Base-by-base conservation (phyloP, 208 protist species). In the Leptomonas pyrrhocoris region DNA sequence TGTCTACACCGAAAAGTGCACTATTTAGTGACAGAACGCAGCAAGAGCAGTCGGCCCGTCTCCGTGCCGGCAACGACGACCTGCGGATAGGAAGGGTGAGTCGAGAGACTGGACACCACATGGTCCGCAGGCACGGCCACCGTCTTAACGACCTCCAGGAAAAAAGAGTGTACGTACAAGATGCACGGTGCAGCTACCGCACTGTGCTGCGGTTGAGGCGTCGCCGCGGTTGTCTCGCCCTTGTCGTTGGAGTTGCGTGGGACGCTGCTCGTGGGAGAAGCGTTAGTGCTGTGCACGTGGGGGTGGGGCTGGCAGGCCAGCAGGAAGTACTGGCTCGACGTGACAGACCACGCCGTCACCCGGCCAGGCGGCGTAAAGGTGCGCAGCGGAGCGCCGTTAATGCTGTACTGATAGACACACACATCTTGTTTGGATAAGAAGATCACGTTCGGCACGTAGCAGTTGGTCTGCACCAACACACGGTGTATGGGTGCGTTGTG, bases 401-500 rank as follows among this genome's bases (percentile, higher is more conserved):
- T 49, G 58, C 83, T 92, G 56, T 89, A 74, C 76, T 95, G 92
- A 69, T 94, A 85, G 28, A 97, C 78, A 0, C 89, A 79, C 51
- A 83, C 45, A 71, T 97, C 92, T n/a, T 68, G 61, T 49, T 81
- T 68, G 4, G 92, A 97, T 8, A 79, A 58, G 45, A 88, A 88
- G 30, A 97, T 48, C n/a, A 95, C 60, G 68, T 90, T 94, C 15
- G 92, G 90, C 42, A 97, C 75, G 76, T 94, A 97, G 79, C 90
- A 94, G 12, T 46, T 70, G 7, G 67, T 53, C 62, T 90, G 87
- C 43, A 97, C 73, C n/a, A 97, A 74, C 53, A 97, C 72, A 34
- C 81, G 80, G 70, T 97, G 85, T 55, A 96, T 86, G 13, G 76
- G 69, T 2, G 46, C 63, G 62, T 77, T 59, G 75, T 79, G 66